Evolutionary conservation across 129 eudicot species (phyloP).

Genomic region (Helichrysum umbraculigerum): DNA sequence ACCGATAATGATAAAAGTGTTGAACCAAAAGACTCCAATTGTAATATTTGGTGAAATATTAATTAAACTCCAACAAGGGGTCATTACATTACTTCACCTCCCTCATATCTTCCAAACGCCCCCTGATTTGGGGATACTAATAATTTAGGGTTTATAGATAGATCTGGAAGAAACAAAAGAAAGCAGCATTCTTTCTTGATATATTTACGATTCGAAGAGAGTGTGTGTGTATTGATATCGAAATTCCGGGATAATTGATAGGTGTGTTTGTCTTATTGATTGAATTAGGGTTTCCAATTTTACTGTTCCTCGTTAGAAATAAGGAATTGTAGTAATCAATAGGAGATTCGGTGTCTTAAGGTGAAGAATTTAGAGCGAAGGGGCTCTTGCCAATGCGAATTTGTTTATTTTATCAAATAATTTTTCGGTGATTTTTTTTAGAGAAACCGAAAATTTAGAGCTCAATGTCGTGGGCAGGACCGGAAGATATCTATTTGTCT

Average conservation of each 20-base stretch:
- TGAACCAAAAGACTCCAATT: slow-evolving; percentile 18
- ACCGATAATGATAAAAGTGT: background rate
- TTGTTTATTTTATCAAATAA: slow-evolving; percentile 30
- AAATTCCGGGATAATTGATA: slow-evolving; percentile 1
- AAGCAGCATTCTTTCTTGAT: slow-evolving; percentile 6
- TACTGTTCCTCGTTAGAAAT: background rate
- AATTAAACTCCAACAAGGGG: slow-evolving; percentile 11
- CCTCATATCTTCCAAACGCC: slow-evolving; percentile 32
- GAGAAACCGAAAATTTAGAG: slow-evolving; percentile 40
- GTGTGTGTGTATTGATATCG: slow-evolving; percentile 8
- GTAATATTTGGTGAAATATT: slow-evolving; percentile 8
- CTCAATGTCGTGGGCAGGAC: slow-evolving; percentile 95
- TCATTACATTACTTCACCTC: background rate
- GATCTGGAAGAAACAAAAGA: slow-evolving; percentile 27
- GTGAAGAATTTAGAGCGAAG: slow-evolving; percentile 1
- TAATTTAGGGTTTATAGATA: slow-evolving; percentile 41
- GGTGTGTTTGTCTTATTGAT: background rate
- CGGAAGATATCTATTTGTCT: slow-evolving; percentile 80
- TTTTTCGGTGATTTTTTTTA: slow-evolving; percentile 52
- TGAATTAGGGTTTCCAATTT: slow-evolving; percentile 30
- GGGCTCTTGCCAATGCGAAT: slow-evolving; percentile 54
- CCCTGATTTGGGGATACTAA: slow-evolving; percentile 52
- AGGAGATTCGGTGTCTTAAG: background rate
- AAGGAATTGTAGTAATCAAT: slow-evolving; percentile 7
- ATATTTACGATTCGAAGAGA: slow-evolving; percentile 9